A percentile compares a stretch with the other conserved stretches of the same genome.
Evolutionary conservation across 495 filamentous ascomycete species (phyloP).

Genomic region (Staphylotrichum tortipilum): DNA sequence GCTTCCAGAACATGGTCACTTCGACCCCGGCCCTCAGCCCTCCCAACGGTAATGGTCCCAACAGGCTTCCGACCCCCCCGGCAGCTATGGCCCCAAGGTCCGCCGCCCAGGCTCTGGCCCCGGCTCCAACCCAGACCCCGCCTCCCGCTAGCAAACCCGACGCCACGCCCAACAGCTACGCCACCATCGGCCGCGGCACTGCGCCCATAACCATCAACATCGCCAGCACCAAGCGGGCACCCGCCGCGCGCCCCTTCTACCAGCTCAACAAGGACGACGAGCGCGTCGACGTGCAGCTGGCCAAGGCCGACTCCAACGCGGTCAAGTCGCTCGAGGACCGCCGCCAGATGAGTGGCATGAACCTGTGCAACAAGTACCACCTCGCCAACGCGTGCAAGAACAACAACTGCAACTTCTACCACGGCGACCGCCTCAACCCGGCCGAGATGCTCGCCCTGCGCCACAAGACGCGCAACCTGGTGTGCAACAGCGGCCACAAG

Average conservation of each 20-base stretch:
- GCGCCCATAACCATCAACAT: conserved; percentile 17
- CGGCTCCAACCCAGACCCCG: not conserved
- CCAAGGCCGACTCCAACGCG: conserved; percentile 10
- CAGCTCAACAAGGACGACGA: conserved; percentile 24
- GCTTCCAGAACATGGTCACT: not conserved
- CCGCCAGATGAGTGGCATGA: conserved; percentile 14
- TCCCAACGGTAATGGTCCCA: not conserved
- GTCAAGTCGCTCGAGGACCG: conserved; percentile 20
- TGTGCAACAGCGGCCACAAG: conserved; percentile 12
- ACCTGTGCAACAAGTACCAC: conserved; percentile 32
- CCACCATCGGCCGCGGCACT: conserved; percentile 10
- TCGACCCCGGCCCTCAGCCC: not conserved
- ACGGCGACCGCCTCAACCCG: conserved; percentile 18
- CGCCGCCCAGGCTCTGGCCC: not conserved
- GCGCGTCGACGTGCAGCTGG: conserved; percentile 29
- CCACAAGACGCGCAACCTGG: conserved; percentile 19
- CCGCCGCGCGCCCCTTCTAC: conserved; percentile 10
- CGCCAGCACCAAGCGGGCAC: conserved; percentile 8
- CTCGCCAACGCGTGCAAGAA: conserved; percentile 23
- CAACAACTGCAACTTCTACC: conserved; percentile 25
- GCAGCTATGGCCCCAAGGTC: not conserved
- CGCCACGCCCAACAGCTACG: conserved; percentile 11
- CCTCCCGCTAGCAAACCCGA: not conserved
- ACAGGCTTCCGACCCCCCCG: not conserved
- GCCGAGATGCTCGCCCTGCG: conserved; percentile 20